Evolutionary conservation across 345 rosid genomes (phyloP).

Genomic region (Bretschneidera sinensis): DNA sequence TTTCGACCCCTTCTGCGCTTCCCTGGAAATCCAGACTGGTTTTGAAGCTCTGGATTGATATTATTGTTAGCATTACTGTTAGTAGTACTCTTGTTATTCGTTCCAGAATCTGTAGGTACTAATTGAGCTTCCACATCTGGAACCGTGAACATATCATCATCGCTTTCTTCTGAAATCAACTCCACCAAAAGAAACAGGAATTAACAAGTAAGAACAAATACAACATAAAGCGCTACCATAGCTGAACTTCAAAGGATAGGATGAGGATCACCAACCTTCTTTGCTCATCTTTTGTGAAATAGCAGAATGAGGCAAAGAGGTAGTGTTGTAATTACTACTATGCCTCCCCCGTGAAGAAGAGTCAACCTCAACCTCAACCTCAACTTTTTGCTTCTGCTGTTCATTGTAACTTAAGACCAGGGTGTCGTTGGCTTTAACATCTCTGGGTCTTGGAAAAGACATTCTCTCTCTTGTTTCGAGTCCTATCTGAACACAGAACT

Average conservation of each 20-base stretch:
- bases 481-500: too few species aligned
- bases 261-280: slow-evolving; percentile 15
- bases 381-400: too few species aligned
- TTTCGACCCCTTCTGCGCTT: slow-evolving; percentile 54
- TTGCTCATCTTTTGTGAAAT: slow-evolving; percentile 15
- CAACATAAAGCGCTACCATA: too few species aligned
- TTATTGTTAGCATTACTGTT: slow-evolving; percentile 11
- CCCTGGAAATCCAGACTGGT: slow-evolving; percentile 14
- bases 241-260: neutral
- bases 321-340: neutral
- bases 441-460: too few species aligned
- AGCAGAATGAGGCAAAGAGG: neutral
- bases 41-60: slow-evolving; percentile 10
- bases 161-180: slow-evolving; percentile 47
- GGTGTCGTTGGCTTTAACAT: too few species aligned
- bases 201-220: neutral
- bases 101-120: slow-evolving; percentile 16
- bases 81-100: slow-evolving; percentile 17
- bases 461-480: too few species aligned
- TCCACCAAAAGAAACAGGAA: neutral
- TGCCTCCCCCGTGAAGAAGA: slow-evolving; percentile 18
- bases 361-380: slow-evolving; percentile 1
- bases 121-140: slow-evolving; percentile 55
- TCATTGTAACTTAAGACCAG: too few species aligned
- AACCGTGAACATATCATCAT: slow-evolving; percentile 61